Percentiles rank a stretch among this genome's conserved stretches.
phyloP scores from a whole-genome alignment of 2,329 filamentous ascomycete genomes.

The Blastomyces parvus region DNA sequence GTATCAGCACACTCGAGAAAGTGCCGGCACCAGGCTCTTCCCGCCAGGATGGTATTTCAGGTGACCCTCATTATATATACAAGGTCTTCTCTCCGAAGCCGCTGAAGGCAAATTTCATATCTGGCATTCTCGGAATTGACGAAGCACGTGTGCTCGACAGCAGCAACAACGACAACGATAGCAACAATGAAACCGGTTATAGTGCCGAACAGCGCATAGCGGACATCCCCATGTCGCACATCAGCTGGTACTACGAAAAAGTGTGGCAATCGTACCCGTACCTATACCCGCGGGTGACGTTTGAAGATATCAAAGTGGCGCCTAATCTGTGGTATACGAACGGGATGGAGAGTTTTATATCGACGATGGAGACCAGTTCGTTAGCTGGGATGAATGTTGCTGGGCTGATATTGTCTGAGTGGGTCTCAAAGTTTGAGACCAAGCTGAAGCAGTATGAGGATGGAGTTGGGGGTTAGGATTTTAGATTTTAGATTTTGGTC shows the following conservation, averaged over 20 bases:
- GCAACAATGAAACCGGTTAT: conserved; percentile 15
- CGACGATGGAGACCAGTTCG: conserved; percentile 93
- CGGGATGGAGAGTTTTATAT: conserved; percentile 85
- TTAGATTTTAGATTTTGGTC: conserved; percentile 16
- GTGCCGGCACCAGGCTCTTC: conserved; percentile 47
- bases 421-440: conserved; percentile 15
- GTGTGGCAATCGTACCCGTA: conserved; percentile 80
- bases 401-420: conserved; percentile 44
- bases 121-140: conserved; percentile 40
- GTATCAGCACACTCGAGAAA: conserved; percentile 62
- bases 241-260: conserved; percentile 70
- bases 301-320: conserved; percentile 66
- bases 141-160: conserved; percentile 16
- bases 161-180: not conserved
- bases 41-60: conserved; percentile 10
- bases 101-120: conserved; percentile 40
- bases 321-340: conserved; percentile 47
- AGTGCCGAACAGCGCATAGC: conserved; percentile 19
- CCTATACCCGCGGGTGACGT: conserved; percentile 72
- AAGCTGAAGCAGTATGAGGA: conserved; percentile 16
- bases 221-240: conserved; percentile 33
- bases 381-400: conserved; percentile 65
- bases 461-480: not conserved
- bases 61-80: conserved; percentile 48
- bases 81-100: conserved; percentile 55